Evolutionary conservation across 148 eudicot species (phyloP).

Genomic region (Hydrangea macrophylla): DNA sequence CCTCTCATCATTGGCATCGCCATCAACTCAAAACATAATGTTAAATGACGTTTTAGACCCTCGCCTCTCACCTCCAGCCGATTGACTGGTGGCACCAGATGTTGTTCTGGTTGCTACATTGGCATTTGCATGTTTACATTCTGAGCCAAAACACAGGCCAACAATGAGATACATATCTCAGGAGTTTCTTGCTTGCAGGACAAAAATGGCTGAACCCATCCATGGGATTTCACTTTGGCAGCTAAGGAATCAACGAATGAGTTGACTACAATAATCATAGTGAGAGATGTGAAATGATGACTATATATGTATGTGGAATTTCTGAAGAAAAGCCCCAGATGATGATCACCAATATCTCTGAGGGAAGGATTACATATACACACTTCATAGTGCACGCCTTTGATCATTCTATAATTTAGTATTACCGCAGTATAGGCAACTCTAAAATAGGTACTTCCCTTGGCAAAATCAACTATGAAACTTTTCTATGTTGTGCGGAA

Average conservation of each 20-base stretch:
- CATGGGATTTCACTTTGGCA: background rate
- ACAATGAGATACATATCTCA: slow-evolving; percentile 12
- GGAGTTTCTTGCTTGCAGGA: slow-evolving; percentile 3
- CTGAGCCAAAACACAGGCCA: slow-evolving; percentile 8
- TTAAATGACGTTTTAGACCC: slow-evolving; percentile 8
- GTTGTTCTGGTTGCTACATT: slow-evolving; percentile 5
- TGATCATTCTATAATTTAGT: too few species aligned
- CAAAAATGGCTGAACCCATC: background rate
- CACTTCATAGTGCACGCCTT: too few species aligned
- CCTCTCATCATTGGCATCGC: background rate
- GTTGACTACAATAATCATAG: too few species aligned
- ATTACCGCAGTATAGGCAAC: too few species aligned
- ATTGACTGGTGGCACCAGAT: background rate
- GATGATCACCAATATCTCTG: too few species aligned
- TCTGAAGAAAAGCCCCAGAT: too few species aligned
- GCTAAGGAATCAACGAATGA: background rate
- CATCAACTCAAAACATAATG: background rate
- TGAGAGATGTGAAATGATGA: too few species aligned
- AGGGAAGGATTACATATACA: too few species aligned
- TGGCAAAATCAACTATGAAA: too few species aligned
- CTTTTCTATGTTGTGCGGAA: too few species aligned
- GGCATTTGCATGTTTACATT: background rate
- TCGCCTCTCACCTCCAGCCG: slow-evolving; percentile 1
- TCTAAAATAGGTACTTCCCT: too few species aligned
- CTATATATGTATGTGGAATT: too few species aligned